These are phyloP conservation scores for Tetracladium setigerum DNA, from an alignment of 495 filamentous ascomycete species.

Conservation along the genomic window DNA sequence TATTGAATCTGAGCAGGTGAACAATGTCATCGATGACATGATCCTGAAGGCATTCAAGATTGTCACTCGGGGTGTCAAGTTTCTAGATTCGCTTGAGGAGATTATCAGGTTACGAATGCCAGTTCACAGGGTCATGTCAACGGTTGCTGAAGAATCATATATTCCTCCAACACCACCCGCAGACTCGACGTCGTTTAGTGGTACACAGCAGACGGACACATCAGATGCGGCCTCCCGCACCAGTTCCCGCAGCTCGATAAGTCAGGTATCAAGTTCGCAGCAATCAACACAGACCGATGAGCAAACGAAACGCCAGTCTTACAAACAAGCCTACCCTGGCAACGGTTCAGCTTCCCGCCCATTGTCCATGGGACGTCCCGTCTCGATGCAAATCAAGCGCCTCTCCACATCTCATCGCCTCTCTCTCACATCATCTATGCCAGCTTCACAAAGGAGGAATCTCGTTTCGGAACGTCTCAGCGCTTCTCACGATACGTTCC, in stretches of 20 bases:
- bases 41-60: constrained; percentile 89
- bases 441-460: constrained; percentile 30
- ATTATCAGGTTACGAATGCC: constrained; percentile 45
- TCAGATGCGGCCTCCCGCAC: constrained; percentile 25
- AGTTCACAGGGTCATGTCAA: constrained; percentile 47
- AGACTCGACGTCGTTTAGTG: constrained; percentile 41
- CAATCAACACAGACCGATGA: constrained; percentile 6
- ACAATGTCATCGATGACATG: constrained; percentile 82
- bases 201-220: constrained; percentile 22
- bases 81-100: constrained; percentile 84
- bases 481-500: constrained; percentile 73
- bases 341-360: constrained; percentile 14
- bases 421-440: constrained; percentile 35
- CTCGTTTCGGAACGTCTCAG: constrained; percentile 57
- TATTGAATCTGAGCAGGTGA: constrained; percentile 51
- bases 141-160: constrained; percentile 52
- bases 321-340: constrained; percentile 17
- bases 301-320: constrained; percentile 20
- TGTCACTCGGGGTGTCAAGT: constrained; percentile 81
- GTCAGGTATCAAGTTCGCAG: constrained; percentile 11
- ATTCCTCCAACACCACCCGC: constrained; percentile 68
- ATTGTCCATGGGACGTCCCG: constrained; percentile 9
- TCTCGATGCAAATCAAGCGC: constrained; percentile 25
- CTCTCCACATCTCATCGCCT: constrained; percentile 46
- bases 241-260: constrained; percentile 20